Conservation (phyloP, 2,329 filamentous ascomycete genomes). For the Mariannaea sp. region DNA sequence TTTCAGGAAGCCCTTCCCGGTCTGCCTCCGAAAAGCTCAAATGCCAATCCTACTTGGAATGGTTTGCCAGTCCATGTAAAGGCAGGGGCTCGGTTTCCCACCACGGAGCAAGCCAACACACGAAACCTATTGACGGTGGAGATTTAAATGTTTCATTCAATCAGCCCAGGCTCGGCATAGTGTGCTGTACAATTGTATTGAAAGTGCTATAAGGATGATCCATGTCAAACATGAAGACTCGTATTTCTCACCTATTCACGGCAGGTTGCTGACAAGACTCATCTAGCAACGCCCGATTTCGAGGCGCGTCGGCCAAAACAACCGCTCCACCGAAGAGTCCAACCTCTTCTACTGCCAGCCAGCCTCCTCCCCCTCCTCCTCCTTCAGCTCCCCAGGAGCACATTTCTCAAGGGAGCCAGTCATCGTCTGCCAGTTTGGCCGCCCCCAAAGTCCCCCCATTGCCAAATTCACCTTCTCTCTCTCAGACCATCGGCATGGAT, state of each 20-base stretch:
- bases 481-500: conserved; percentile 72
- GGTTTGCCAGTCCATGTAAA: not conserved
- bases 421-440: conserved; percentile 56
- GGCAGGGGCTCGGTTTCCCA: too few species aligned
- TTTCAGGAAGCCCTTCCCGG: not conserved
- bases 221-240: conserved; percentile 14
- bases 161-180: conserved; percentile 29
- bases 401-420: conserved; percentile 54
- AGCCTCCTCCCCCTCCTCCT: conserved; percentile 53
- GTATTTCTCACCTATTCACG: conserved; percentile 15
- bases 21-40: too few species aligned
- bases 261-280: conserved; percentile 34
- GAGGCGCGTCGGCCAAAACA: conserved; percentile 58
- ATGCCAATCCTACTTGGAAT: not conserved
- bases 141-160: conserved; percentile 26
- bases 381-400: conserved; percentile 49
- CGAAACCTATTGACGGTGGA: conserved; percentile 11
- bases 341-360: conserved; percentile 52
- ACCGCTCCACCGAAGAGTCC: conserved; percentile 59
- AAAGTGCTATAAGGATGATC: conserved; percentile 1
- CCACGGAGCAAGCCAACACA: too few species aligned
- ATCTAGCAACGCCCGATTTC: conserved; percentile 61
- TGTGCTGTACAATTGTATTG: conserved; percentile 23
- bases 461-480: conserved; percentile 66
- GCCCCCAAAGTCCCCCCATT: conserved; percentile 65